Base-by-base conservation (phyloP, 495 filamentous ascomycete genomes). In the Aspergillus sclerotioniger region DNA sequence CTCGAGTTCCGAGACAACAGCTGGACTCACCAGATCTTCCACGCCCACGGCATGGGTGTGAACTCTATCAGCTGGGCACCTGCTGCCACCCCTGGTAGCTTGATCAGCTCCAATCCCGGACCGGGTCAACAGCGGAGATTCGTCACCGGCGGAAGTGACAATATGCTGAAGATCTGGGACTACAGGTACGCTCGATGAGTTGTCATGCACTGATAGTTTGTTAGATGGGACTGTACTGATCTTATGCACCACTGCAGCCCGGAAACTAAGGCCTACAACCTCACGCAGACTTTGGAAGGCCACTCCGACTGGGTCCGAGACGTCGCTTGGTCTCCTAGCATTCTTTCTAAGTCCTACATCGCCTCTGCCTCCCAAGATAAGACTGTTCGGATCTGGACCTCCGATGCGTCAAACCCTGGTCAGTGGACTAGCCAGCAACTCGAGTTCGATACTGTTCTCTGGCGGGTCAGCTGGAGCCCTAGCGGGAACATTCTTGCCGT, bases 271-370 rank as follows among this genome's bases (percentile, higher is more conserved):
- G 75, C 72, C 28, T 90, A 88, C 67, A 75, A 63, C 69, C 73
- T 67, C 57, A 78, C 61, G 51, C 71, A 83, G 83, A 62, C 80
- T 87, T 64, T 82, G 48, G 71, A 79, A 58, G 94, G 94, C 62
- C 94, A 99, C 72, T 87, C 85, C 0, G 94, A 98, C 78, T 99
- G 94, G 94, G 94, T 99, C 50, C 89, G 94, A 48, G 95, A 99
- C 70, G 94, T 99, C 8, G 90, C 93, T 13, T 98, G 95, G 95
- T 89, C 88, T 46, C 94, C 94, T 7, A 95, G 90, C 54, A 89
- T 98, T 46, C 80, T 98, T 58, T 88, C 89, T 67, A 98, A 96
- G 81, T 87, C 84, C 46, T 99, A 99, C 77, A 96, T 99, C 62
- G 95, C 94, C 20, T 89, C 85, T 15, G 94, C 93, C 13, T 87